Percentiles rank a stretch among this genome's conserved stretches.
Evolutionary conservation across 768 basidiomycete genomes (phyloP).

Genomic region (Pleurotus djamor): DNA sequence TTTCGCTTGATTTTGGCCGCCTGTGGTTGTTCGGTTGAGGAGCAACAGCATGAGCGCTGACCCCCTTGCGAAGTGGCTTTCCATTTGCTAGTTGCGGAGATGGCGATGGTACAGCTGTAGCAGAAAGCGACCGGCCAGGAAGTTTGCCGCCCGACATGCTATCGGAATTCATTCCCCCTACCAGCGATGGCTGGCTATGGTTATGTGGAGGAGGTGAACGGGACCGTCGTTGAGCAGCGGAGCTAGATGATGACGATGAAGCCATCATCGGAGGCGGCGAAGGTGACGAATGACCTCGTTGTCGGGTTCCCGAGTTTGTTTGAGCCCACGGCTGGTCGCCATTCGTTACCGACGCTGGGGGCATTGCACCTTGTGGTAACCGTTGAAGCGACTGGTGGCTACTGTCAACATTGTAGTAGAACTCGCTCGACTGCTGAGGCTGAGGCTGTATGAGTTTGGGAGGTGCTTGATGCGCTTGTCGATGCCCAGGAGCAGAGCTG

Average conservation of each 20-base stretch:
- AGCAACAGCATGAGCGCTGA: conserved; percentile 60
- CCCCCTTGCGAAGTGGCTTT: conserved; percentile 54
- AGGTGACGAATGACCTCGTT: conserved; percentile 25
- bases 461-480: conserved; percentile 20
- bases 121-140: conserved; percentile 72
- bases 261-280: conserved; percentile 26
- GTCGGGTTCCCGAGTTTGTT: conserved; percentile 6
- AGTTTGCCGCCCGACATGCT: conserved; percentile 28
- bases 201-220: conserved; percentile 16
- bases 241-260: neutral
- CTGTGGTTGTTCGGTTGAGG: conserved; percentile 19
- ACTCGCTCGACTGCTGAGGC: conserved; percentile 24
- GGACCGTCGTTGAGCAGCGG: neutral
- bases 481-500: conserved; percentile 19
- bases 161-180: conserved; percentile 22
- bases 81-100: conserved; percentile 41
- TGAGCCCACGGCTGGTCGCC: conserved; percentile 12
- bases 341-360: conserved; percentile 41
- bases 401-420: conserved; percentile 35
- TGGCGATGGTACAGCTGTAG: conserved; percentile 47
- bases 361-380: conserved; percentile 62
- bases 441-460: conserved; percentile 26
- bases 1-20: conserved; percentile 41
- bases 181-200: conserved; percentile 24
- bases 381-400: conserved; percentile 33